phyloP scores from a whole-genome alignment of 2,329 filamentous ascomycete genomes.

The Cadophora sp. region DNA sequence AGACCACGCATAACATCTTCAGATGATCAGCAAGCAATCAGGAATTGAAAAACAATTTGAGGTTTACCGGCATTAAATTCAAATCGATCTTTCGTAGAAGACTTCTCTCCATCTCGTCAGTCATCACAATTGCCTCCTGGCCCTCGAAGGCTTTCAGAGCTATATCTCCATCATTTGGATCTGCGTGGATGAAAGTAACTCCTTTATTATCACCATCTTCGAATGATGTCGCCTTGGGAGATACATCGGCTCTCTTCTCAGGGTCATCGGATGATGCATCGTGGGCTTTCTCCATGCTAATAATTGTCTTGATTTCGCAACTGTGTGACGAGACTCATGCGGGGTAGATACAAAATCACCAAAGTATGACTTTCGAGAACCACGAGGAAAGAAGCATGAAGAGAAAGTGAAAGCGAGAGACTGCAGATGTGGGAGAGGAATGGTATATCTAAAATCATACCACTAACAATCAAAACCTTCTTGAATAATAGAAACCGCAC shows the following conservation, averaged over 20 bases:
- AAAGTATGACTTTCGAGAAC: neutral
- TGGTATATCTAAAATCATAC: neutral
- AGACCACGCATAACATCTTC: constrained; percentile 60
- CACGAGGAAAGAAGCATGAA: neutral
- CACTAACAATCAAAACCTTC: neutral
- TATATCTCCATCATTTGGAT: constrained; percentile 51
- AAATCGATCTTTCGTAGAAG: constrained; percentile 54
- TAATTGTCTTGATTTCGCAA: neutral
- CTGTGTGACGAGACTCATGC: neutral
- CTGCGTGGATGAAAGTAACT: constrained; percentile 45
- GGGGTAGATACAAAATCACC: neutral
- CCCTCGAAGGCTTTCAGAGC: constrained; percentile 50
- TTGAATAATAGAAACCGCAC: neutral
- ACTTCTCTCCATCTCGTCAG: constrained; percentile 48
- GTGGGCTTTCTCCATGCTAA: constrained; percentile 27
- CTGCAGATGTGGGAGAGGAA: neutral
- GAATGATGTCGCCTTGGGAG: constrained; percentile 29
- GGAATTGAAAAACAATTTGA: neutral
- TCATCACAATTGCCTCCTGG: constrained; percentile 47
- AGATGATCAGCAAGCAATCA: neutral
- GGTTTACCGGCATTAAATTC: constrained; percentile 51
- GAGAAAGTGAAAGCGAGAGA: neutral
- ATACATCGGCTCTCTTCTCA: constrained; percentile 26
- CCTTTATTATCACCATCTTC: constrained; percentile 33
- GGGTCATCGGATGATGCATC: constrained; percentile 29